Evolutionary conservation across 768 basidiomycete genomes (phyloP), one percentile per base, ranked within the genome.

Genomic region (Amanita phalloides): DNA sequence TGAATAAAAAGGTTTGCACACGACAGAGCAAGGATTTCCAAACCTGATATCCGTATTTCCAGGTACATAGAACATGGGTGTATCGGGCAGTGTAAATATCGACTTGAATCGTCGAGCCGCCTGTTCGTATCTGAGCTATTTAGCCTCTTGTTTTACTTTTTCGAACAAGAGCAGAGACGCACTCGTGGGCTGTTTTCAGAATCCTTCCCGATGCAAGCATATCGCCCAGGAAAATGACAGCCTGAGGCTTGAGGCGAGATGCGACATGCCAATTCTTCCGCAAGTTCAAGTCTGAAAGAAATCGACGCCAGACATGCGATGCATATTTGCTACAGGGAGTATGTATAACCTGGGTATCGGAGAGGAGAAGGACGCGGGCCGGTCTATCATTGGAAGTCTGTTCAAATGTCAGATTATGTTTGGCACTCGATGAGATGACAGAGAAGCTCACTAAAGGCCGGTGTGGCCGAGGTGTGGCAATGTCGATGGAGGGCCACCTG

Each of bases 11-110:
- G 32, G 47, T 25, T n/a, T 23, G 7, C 2, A 37, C 44, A 25
- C 23, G 21, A 6, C 20, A 46, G 35, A 6, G 32, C 37, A 43
- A 46, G 21, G 26, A 48, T 45, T 1, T 21, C 66, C 77, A 21
- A 44, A 83, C 76, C 81, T 81, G 42, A 92, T 74, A 57, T 92
- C 90, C 56, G 82, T 84, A 57, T 92, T 92, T n/a, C 90, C 90
- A 6, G 86, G 82, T 38, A 89, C 70, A 59, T 78, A 81, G 66
- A 81, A 75, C 48, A 73, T 70, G 0, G 69, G 60, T 13, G 70
- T 62, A 3, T 66, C 65, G 17, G 74, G 63, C 1, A 69, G 57
- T 14, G 69, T 62, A 59, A 89, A 89, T 28, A 82, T 79, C 3
- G 69, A 66, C 58, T 78, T 74, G 68, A 90, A 90, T 48, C 79